Percentiles rank a stretch among this genome's conserved stretches.
Conservation (phyloP, 306 rosid species). For the Casuarina glauca region DNA sequence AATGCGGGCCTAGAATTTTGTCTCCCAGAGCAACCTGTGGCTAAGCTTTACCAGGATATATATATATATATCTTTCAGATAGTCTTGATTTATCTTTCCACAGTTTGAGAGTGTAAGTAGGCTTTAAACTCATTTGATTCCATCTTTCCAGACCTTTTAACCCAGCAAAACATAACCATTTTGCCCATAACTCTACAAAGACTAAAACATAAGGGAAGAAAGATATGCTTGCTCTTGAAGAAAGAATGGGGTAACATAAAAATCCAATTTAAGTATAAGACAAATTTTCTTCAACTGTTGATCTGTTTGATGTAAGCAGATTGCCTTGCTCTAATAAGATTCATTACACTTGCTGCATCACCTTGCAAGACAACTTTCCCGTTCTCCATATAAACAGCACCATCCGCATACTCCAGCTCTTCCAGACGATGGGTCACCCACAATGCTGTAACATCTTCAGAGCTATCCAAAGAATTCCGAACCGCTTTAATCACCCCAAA, state of each 20-base stretch:
- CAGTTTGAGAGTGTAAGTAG: neutral
- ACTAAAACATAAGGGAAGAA: neutral
- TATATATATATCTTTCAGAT: neutral
- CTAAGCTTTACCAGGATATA: neutral
- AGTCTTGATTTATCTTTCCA: neutral
- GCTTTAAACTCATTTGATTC: neutral
- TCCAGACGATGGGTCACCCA: slow-evolving; percentile 94
- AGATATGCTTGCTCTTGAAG: neutral
- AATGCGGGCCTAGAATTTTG: neutral
- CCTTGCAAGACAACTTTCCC: slow-evolving; percentile 69
- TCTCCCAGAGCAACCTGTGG: neutral
- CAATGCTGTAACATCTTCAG: slow-evolving; percentile 71
- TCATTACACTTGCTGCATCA: slow-evolving; percentile 46
- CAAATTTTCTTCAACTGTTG: slow-evolving; percentile 32
- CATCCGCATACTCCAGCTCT: slow-evolving; percentile 82
- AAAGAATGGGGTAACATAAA: neutral
- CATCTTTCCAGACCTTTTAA: neutral
- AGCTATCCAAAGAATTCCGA: slow-evolving; percentile 55
- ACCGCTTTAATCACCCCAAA: slow-evolving; percentile 77
- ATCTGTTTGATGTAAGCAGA: slow-evolving; percentile 63
- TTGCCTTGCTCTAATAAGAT: slow-evolving; percentile 62
- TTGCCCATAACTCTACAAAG: neutral
- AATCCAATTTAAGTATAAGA: neutral
- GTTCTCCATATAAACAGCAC: slow-evolving; percentile 85
- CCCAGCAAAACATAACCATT: neutral